These are phyloP conservation scores for Pseudogymnoascus sp. DNA, from an alignment of 2,329 filamentous ascomycete species.

Conservation along the genomic window DNA sequence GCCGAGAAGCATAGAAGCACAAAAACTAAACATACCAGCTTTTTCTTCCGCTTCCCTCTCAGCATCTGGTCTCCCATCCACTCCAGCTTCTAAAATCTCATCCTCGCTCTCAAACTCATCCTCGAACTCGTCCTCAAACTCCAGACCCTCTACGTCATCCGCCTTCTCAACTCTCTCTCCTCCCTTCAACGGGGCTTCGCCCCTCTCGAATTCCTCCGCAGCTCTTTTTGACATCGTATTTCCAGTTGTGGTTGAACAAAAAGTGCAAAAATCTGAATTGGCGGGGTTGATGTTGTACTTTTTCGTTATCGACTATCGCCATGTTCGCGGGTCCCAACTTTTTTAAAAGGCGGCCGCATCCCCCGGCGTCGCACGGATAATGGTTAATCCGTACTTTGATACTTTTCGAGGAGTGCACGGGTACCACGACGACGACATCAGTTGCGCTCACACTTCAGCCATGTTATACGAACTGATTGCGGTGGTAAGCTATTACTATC, in stretches of 20 bases:
- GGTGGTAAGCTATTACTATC: slow-evolving; percentile 53
- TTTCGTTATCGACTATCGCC: slow-evolving; percentile 18
- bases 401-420: background rate
- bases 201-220: slow-evolving; percentile 40
- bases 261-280: slow-evolving; percentile 1
- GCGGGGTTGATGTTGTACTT: slow-evolving; percentile 6
- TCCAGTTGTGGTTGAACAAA: background rate
- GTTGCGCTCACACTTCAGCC: background rate
- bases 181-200: slow-evolving; percentile 46
- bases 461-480: slow-evolving; percentile 99
- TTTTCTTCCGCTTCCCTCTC: slow-evolving; percentile 87
- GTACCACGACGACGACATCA: background rate
- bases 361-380: background rate
- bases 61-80: slow-evolving; percentile 84
- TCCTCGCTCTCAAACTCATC: slow-evolving; percentile 87
- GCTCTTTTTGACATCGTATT: slow-evolving; percentile 50
- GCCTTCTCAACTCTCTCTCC: slow-evolving; percentile 55
- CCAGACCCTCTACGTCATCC: slow-evolving; percentile 59
- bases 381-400: background rate
- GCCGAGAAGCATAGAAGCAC: background rate
- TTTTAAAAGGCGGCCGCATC: slow-evolving; percentile 5
- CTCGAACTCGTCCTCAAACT: slow-evolving; percentile 94
- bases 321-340: slow-evolving; percentile 3
- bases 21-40: slow-evolving; percentile 41
- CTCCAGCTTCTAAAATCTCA: slow-evolving; percentile 87